phyloP scores from a whole-genome alignment of 164 flowering plant genomes.

The Chimonanthus praecox region DNA sequence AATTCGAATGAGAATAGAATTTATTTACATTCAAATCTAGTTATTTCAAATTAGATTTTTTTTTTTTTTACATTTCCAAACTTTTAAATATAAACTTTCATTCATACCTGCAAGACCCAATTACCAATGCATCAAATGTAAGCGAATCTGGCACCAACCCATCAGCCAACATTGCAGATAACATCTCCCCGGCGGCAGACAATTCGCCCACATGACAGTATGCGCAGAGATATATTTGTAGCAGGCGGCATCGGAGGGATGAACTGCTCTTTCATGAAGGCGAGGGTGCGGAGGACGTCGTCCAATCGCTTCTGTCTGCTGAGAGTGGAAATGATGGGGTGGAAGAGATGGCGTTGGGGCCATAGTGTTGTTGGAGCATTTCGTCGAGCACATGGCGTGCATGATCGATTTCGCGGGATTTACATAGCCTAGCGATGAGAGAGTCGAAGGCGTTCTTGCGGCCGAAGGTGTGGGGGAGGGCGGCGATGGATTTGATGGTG shows the following conservation, averaged over 20 bases:
- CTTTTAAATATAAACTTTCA: no score
- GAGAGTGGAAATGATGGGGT: constrained; percentile 44
- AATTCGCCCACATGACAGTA: constrained; percentile 36
- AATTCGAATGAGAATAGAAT: no score
- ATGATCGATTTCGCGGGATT: constrained; percentile 13
- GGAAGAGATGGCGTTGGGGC: constrained; percentile 31
- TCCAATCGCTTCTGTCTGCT: constrained; percentile 28
- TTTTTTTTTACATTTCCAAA: no score
- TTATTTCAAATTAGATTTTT: no score
- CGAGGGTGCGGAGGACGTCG: constrained; percentile 37
- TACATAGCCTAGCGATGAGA: constrained; percentile 40
- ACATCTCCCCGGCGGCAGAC: constrained; percentile 21
- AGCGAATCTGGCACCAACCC: constrained; percentile 38
- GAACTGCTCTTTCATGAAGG: constrained; percentile 27
- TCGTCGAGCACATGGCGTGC: constrained; percentile 30
- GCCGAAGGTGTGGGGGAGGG: constrained; percentile 31
- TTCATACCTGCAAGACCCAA: constrained; percentile 38
- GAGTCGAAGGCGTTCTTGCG: constrained; percentile 46
- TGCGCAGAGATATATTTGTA: constrained; percentile 41
- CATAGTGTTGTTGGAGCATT: constrained; percentile 26
- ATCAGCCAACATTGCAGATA: constrained; percentile 32
- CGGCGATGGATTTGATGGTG: constrained; percentile 27
- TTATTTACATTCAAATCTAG: no score
- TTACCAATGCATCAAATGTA: constrained; percentile 61
- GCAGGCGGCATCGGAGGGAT: constrained; percentile 32